Conservation (phyloP, 2,329 filamentous ascomycete species). For the Xylariaceae sp. region DNA sequence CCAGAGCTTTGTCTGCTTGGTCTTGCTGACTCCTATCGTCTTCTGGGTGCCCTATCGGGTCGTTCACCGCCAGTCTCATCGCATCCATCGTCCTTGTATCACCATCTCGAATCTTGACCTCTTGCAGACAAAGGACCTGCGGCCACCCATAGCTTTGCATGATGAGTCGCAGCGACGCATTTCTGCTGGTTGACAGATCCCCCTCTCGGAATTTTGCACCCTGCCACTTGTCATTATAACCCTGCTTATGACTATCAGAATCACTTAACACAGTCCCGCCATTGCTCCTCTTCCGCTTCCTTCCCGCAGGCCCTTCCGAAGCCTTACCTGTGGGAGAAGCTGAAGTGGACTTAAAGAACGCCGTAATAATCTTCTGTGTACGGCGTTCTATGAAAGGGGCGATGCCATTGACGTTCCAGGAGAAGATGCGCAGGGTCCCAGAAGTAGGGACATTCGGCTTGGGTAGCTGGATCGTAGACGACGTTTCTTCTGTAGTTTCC, state of each 20-base stretch:
- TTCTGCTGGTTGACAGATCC: too few species aligned
- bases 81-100: constrained; percentile 1
- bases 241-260: too few species aligned
- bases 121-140: constrained; percentile 11
- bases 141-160: background rate
- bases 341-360: constrained; percentile 2
- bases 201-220: too few species aligned
- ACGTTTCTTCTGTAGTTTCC: background rate
- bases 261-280: too few species aligned
- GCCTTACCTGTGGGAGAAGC: constrained; percentile 25
- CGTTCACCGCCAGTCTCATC: too few species aligned
- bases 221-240: too few species aligned
- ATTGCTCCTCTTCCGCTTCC: too few species aligned
- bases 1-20: too few species aligned
- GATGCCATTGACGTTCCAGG: constrained; percentile 12
- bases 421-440: constrained; percentile 6
- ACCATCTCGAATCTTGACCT: constrained; percentile 37
- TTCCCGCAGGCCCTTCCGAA: too few species aligned
- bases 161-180: too few species aligned
- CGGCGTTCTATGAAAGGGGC: constrained; percentile 4
- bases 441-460: background rate
- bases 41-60: too few species aligned
- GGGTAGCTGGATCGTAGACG: background rate
- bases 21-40: too few species aligned
- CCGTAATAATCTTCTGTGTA: constrained; percentile 5